These are phyloP conservation scores for Schizosaccharomyces japonicus DNA, from an alignment of 805 yeast species.

Conservation along the genomic window DNA sequence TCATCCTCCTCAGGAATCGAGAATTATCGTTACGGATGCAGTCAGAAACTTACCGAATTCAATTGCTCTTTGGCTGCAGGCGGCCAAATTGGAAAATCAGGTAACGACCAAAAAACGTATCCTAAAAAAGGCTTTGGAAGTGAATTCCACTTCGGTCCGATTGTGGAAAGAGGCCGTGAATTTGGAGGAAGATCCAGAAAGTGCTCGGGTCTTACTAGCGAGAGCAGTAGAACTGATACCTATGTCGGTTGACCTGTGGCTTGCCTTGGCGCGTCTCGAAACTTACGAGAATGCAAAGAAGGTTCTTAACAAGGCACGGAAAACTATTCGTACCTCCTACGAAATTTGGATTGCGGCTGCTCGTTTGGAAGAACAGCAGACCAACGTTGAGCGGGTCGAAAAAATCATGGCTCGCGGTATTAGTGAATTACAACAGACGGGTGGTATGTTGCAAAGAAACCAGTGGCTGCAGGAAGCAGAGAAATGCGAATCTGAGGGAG, in stretches of 20 bases:
- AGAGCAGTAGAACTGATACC: constrained; percentile 56
- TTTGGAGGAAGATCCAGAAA: constrained; percentile 29
- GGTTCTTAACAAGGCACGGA: constrained; percentile 37
- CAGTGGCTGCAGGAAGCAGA: constrained; percentile 38
- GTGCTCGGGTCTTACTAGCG: constrained; percentile 28
- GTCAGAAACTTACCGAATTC: constrained; percentile 33
- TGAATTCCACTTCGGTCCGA: constrained; percentile 28
- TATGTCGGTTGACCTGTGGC: constrained; percentile 39
- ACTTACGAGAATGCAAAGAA: constrained; percentile 25
- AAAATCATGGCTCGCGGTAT: constrained; percentile 29
- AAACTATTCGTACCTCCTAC: constrained; percentile 23
- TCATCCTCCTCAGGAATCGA: constrained; percentile 28
- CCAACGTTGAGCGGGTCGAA: constrained; percentile 19
- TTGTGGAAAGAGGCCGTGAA: constrained; percentile 52
- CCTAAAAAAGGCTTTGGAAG: constrained; percentile 47
- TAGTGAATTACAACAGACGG: constrained; percentile 19
- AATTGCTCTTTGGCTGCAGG: constrained; percentile 47
- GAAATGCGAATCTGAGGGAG: constrained; percentile 26
- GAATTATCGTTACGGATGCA: constrained; percentile 40
- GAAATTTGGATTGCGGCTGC: constrained; percentile 50
- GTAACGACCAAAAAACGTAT: constrained; percentile 28
- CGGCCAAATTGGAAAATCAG: constrained; percentile 42
- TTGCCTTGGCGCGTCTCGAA: constrained; percentile 27
- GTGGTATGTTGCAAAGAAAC: constrained; percentile 17
- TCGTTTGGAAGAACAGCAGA: constrained; percentile 36